Evolutionary conservation across 1,139 yeast species (phyloP), one percentile per base, ranked within the genome.

Genomic region (Blastobotrys buckinghamii): DNA sequence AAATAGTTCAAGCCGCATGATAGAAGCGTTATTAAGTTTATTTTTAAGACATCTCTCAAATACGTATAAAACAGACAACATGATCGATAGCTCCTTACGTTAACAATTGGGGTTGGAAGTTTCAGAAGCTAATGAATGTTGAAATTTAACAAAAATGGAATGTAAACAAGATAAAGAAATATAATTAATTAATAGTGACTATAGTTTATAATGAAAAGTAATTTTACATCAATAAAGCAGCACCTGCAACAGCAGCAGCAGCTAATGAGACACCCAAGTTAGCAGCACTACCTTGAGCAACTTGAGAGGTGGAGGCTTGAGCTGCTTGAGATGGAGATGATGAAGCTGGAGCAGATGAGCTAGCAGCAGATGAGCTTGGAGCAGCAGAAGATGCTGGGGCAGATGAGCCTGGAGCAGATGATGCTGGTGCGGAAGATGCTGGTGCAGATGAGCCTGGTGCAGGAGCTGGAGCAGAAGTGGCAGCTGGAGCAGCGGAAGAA

Each of bases 191-290:
- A 30, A 30, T 12, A 12, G 12, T 12, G 33, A 30, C 12, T 30
- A 30, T 12, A 30, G n/a, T n/a, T n/a, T n/a, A n/a, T n/a, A 33
- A 33, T 10, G 19, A 6, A 17, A 6, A 17, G 16, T 10, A 5
- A 5, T 17, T 27, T 51, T 54, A 54, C 43, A 54, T 43, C 39
- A 53, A 45, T 33, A 54, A 49, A 44, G 53, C 55, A 44, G 49
- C 54, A 46, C 51, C 55, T 33, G 55, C 56, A 42, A 50, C 50
- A 45, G 52, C 56, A 39, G 46, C 48, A 45, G 53, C 57, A 37
- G 47, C 48, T 44, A 52, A 44, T 19, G 56, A 51, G 38, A 47
- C 49, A 29, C 49, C 35, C 41, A 49, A 44, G 35, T 19, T 34
- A 42, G 44, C 33, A 36, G 53, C 54, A 30, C 45, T 44, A 45